Base-by-base conservation (phyloP, 805 yeast species). In the Suhomyces faveliae region DNA sequence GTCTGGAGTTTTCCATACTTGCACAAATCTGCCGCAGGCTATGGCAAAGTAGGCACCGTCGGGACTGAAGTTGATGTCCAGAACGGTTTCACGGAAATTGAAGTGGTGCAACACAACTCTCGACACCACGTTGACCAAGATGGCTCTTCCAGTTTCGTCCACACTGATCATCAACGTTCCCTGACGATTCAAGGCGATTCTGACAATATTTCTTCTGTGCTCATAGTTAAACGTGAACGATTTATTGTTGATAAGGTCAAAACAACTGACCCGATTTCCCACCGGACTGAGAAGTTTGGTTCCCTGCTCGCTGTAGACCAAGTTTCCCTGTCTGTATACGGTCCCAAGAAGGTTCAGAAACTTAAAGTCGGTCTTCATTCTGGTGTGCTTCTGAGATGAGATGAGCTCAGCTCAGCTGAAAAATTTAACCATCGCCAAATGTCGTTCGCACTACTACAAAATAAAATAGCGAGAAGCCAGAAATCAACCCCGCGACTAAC, bases 1-100 rank as follows among this genome's bases (percentile, higher is more conserved):
- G 41, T 80, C 83, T 0, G 97, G 97, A 1, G 97, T 89, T 60
- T 82, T 84, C 99, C 99, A 94, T 7, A 94, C 84, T 65, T 94
- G 97, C 13, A 92, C 72, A 46, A 87, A 85, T 55, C 96, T 73
- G 5, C 89, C 89, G 29, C 83, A 74, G 3, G 96, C 96, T 22
- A 89, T 78, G 5, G 97, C 97, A 69, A 94, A 91, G 58, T 81
- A 80, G 40, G 76, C 76, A 2, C 98, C 97, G 66, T 89, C 90
- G 2, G 96, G 94, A 45, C 96, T 83, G 66, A 94, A 94, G 59
- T 85, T 80, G 21, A 92, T 64, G 55, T 85, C 92, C 22, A 70
- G 64, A 27, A 92, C 96, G 40, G 68, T 73, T 20, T 86, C 95
- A 62, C 85, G 88, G 73, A 94, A 94, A 63, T 91, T 94, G 76